phyloP scores from a whole-genome alignment of 2,329 filamentous ascomycete species.

The Botryotinia globosa region DNA sequence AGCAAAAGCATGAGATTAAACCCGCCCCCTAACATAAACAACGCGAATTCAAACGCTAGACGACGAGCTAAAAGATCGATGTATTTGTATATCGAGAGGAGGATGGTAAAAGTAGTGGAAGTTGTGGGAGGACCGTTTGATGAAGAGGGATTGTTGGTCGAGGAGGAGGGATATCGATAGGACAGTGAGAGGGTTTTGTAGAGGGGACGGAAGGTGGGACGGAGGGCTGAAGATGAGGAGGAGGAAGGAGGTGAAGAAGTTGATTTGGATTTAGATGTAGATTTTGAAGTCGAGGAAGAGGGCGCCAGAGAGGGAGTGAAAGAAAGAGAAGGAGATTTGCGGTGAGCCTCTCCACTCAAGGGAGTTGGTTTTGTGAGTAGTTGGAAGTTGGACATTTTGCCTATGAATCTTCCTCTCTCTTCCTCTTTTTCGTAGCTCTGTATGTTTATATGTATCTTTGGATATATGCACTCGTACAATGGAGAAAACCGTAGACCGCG shows the following conservation, averaged over 20 bases:
- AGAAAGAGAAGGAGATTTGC: constrained; percentile 13
- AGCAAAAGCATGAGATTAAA: constrained; percentile 33
- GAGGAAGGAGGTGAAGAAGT: constrained; percentile 21
- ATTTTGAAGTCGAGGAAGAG: constrained; percentile 21
- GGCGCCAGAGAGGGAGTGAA: constrained; percentile 25
- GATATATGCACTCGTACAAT: background rate
- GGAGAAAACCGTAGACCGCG: background rate
- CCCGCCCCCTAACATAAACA: constrained; percentile 35
- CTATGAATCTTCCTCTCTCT: background rate
- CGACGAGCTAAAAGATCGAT: constrained; percentile 20
- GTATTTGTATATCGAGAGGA: constrained; percentile 24
- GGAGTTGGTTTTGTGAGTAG: constrained; percentile 25
- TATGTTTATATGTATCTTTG: background rate
- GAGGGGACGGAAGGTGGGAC: constrained; percentile 23
- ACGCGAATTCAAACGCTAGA: constrained; percentile 33
- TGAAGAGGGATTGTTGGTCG: constrained; percentile 26
- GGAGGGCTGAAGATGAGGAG: background rate
- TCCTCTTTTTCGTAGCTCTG: background rate
- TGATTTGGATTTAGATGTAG: constrained; percentile 22
- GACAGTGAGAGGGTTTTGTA: constrained; percentile 27
- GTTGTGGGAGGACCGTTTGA: constrained; percentile 17
- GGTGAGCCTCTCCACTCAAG: constrained; percentile 14
- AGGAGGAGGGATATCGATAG: background rate
- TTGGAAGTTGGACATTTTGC: background rate
- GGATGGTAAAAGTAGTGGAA: constrained; percentile 25